These are phyloP conservation scores for Tricholoma terreum DNA, from an alignment of 768 basidiomycete genomes.

Conservation along the genomic window DNA sequence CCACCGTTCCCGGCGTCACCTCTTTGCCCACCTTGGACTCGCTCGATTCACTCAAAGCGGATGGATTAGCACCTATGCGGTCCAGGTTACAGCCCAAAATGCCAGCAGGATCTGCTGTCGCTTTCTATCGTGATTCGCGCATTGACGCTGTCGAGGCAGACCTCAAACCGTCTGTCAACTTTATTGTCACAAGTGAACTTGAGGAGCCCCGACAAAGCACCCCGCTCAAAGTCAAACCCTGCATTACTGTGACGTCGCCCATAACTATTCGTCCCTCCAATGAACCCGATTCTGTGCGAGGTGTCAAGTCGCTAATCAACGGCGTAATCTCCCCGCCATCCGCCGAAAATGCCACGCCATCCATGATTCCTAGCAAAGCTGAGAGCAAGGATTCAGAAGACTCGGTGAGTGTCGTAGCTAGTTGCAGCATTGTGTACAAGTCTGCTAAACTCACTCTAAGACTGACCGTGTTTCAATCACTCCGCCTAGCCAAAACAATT, in stretches of 20 bases:
- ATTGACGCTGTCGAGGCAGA: constrained; percentile 49
- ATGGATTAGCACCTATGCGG: constrained; percentile 31
- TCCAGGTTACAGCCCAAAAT: constrained; percentile 63
- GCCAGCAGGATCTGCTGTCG: constrained; percentile 69
- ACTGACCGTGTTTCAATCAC: constrained; percentile 45
- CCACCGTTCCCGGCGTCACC: constrained; percentile 27
- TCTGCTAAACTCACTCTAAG: constrained; percentile 21
- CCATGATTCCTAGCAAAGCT: constrained; percentile 31
- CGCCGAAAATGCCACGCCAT: constrained; percentile 18
- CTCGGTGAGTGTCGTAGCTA: constrained; percentile 38
- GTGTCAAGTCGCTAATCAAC: constrained; percentile 11
- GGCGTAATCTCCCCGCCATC: constrained; percentile 18
- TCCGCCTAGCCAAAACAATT: constrained; percentile 40
- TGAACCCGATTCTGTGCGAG: constrained; percentile 5
- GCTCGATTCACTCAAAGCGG: constrained; percentile 27
- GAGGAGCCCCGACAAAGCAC: constrained; percentile 39
- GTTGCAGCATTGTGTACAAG: not conserved
- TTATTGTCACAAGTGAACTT: constrained; percentile 78
- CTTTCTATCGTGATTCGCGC: constrained; percentile 66
- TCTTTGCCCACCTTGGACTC: constrained; percentile 29
- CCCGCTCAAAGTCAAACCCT: constrained; percentile 20
- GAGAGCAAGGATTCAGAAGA: constrained; percentile 55
- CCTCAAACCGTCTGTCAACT: constrained; percentile 54
- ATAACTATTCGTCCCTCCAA: not conserved
- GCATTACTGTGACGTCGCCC: constrained; percentile 20